Evolutionary conservation across 2,329 filamentous ascomycete genomes (phyloP), one percentile per base, ranked within the genome.

Genomic region (Monosporascus sp.): DNA sequence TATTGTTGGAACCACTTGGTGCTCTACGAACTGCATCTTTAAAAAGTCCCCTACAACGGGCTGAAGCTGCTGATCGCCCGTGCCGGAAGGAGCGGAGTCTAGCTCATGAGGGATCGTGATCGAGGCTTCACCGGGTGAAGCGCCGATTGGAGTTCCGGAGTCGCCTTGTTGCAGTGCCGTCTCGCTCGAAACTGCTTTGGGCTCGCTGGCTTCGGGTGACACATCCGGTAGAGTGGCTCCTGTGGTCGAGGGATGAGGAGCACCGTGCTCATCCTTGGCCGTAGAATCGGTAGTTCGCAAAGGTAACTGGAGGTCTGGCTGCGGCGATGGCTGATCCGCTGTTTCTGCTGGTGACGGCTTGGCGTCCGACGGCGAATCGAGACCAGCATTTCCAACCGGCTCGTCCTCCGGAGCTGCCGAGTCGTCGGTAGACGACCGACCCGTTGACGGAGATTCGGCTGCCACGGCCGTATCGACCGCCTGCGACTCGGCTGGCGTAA

Each of bases 11-110:
- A 99, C 92, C 58, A 99, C 94, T 60, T 86, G 84, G 71, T 97
- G 85, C 70, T 97, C 88, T 24, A 97, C 92, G 74, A 99, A 97
- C 73, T 93, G 91, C 71, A 94, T 92, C 75, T 99, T 99, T 55
- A 99, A 77, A 64, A 87, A 89, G 70, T 99, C 94, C 50, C 94
- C 94, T 11, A 99, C 94, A 22, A 99, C 91, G 3, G 91, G 89
- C 35, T 81, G 78, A 8, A 61, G 27, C n/a, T 48, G 43, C 24
- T 55, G 57, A 39, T 59, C 56, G 6, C 20, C 35, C 20, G 35
- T 62, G 52, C 46, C 62, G 48, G 51, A 59, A 59, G 45, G 49
- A 18, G 27, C 27, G 7, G 20, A 22, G 44, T 61, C 56, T 17
- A 58, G 52, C 43, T 61, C 58, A 24, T 63, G 65, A 4, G 59